These are phyloP conservation scores for Paecilomyces formosus DNA, from an alignment of 2,329 filamentous ascomycete genomes.

Conservation along the genomic window DNA sequence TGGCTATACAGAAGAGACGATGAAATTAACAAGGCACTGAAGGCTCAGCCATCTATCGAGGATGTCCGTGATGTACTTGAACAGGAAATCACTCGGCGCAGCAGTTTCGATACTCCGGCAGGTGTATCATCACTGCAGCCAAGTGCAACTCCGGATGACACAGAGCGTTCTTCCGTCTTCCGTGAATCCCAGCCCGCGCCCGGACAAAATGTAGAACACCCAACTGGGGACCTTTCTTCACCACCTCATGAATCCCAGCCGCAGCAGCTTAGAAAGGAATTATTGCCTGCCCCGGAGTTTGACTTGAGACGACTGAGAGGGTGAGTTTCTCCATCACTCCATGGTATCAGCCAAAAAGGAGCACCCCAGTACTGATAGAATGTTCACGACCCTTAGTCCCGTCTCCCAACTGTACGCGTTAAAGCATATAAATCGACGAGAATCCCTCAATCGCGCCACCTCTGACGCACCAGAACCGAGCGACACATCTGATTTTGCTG, in stretches of 20 bases:
- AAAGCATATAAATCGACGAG: not conserved
- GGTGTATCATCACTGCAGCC: not conserved
- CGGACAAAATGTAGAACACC: not conserved
- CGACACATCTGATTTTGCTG: not conserved
- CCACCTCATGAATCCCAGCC: not conserved
- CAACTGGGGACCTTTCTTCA: not conserved
- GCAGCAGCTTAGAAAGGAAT: slow-evolving; percentile 1
- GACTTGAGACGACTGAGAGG: slow-evolving; percentile 9
- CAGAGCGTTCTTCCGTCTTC: not conserved
- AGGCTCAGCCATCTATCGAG: slow-evolving; percentile 35
- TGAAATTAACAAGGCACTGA: slow-evolving; percentile 40
- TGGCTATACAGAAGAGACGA: slow-evolving; percentile 41
- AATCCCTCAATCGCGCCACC: not conserved
- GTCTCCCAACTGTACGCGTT: not conserved
- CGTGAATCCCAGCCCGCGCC: not conserved
- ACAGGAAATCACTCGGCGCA: slow-evolving; percentile 21
- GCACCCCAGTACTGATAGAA: not conserved
- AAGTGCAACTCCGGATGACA: not conserved
- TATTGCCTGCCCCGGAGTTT: slow-evolving; percentile 6
- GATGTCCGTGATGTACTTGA: slow-evolving; percentile 14
- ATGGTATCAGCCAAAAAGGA: not conserved
- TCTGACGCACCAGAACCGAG: not conserved
- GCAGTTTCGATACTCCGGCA: slow-evolving; percentile 21
- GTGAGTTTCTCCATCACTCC: slow-evolving; percentile 4
- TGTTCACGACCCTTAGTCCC: not conserved